Percentiles rank a stretch among this genome's conserved stretches.
phyloP scores from a whole-genome alignment of 768 basidiomycete species.

The Suillus luteus region DNA sequence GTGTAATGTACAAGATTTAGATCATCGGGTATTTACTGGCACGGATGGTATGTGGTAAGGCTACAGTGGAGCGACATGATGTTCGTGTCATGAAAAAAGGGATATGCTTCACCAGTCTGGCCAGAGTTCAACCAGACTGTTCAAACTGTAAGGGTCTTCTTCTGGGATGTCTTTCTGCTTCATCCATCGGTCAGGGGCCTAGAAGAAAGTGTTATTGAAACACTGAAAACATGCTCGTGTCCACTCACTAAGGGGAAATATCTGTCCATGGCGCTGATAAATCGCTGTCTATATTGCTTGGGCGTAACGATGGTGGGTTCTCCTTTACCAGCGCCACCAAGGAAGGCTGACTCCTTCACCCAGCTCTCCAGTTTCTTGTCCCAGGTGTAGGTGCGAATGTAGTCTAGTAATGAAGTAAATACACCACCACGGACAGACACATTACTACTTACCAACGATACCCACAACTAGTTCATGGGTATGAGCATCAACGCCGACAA shows the following conservation, averaged over 20 bases:
- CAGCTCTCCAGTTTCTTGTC: constrained; percentile 98
- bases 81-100: background rate
- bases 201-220: constrained; percentile 10
- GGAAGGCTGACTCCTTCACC: constrained; percentile 94
- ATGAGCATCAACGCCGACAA: constrained; percentile 90
- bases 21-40: constrained; percentile 9
- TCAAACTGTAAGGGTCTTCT: constrained; percentile 61
- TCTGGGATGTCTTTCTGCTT: constrained; percentile 80
- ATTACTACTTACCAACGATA: constrained; percentile 80
- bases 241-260: constrained; percentile 79
- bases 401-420: constrained; percentile 53
- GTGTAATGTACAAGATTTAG: constrained; percentile 8
- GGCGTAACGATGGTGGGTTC: constrained; percentile 98
- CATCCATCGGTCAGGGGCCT: constrained; percentile 93
- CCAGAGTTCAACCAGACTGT: constrained; percentile 58
- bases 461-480: constrained; percentile 93
- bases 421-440: background rate
- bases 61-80: constrained; percentile 10
- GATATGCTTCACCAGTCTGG: constrained; percentile 53
- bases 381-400: constrained; percentile 95
- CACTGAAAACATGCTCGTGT: background rate
- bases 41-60: constrained; percentile 4
- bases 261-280: constrained; percentile 85
- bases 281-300: constrained; percentile 88
- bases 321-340: constrained; percentile 79